Evolutionary conservation across 2,329 filamentous ascomycete species (phyloP).

Genomic region (Stagonosporopsis cucurbitacearum): DNA sequence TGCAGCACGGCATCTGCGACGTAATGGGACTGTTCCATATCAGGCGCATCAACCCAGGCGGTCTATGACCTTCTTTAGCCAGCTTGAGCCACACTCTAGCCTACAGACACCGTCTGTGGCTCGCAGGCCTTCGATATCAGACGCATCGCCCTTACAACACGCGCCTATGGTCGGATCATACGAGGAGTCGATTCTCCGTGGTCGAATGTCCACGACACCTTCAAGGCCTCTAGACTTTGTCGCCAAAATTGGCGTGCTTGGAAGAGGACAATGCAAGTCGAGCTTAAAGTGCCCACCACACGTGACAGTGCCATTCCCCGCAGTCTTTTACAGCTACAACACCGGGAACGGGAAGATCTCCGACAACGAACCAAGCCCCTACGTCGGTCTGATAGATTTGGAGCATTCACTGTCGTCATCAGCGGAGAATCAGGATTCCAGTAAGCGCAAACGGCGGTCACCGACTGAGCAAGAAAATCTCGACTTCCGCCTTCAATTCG

Average conservation of each 20-base stretch:
- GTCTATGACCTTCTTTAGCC: slow-evolving; percentile 69
- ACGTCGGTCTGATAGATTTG: slow-evolving; percentile 90
- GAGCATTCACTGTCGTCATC: slow-evolving; percentile 74
- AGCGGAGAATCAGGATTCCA: slow-evolving; percentile 51
- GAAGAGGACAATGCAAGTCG: slow-evolving; percentile 85
- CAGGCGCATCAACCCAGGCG: slow-evolving; percentile 81
- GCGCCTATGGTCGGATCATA: slow-evolving; percentile 98
- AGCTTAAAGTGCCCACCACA: slow-evolving; percentile 86
- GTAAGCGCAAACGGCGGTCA: slow-evolving; percentile 50
- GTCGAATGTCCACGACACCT: slow-evolving; percentile 94
- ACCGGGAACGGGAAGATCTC: slow-evolving; percentile 70
- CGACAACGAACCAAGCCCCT: slow-evolving; percentile 91
- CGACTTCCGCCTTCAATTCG: slow-evolving; percentile 29
- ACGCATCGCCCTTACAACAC: slow-evolving; percentile 79
- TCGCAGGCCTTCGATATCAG: slow-evolving; percentile 74
- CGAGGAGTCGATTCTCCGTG: slow-evolving; percentile 93
- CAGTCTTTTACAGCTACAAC: slow-evolving; percentile 94
- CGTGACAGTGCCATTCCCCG: slow-evolving; percentile 87
- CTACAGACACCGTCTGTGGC: slow-evolving; percentile 58
- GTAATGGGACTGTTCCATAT: slow-evolving; percentile 69
- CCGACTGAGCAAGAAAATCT: slow-evolving; percentile 35
- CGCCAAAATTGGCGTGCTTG: slow-evolving; percentile 92
- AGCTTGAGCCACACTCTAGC: slow-evolving; percentile 46
- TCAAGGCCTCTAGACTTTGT: slow-evolving; percentile 92
- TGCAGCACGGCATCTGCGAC: slow-evolving; percentile 53